Conservation (phyloP, 2,329 filamentous ascomycete species). For the Alternaria brassicicola region DNA sequence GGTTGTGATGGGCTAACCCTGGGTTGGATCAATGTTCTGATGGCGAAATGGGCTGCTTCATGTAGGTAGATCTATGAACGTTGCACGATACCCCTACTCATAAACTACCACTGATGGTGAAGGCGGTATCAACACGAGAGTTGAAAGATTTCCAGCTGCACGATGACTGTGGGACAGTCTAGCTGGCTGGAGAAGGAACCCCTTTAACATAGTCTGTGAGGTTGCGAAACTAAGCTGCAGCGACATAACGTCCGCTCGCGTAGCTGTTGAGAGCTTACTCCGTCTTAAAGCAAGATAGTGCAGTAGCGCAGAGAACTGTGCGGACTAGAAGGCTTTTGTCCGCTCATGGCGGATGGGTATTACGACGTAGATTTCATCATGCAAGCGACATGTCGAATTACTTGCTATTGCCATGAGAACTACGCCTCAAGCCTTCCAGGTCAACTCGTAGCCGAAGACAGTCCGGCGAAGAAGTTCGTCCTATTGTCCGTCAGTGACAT, state of each 20-base stretch:
- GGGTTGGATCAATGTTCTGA: no score
- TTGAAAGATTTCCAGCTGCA: not conserved
- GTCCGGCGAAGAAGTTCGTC: conserved; percentile 82
- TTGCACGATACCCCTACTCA: not conserved
- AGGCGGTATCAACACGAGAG: not conserved
- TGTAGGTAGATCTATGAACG: not conserved
- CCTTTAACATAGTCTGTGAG: not conserved
- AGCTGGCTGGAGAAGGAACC: not conserved
- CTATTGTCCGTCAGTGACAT: conserved; percentile 39
- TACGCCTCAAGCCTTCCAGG: conserved; percentile 57
- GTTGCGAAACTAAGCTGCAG: not conserved
- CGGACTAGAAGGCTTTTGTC: not conserved
- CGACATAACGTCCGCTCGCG: not conserved
- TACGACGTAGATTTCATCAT: not conserved
- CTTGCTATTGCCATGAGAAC: not conserved
- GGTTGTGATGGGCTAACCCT: no score
- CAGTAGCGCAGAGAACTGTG: not conserved
- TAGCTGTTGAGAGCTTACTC: not conserved
- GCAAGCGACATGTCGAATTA: not conserved
- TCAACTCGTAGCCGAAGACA: conserved; percentile 77
- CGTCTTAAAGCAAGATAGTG: not conserved
- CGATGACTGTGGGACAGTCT: not conserved
- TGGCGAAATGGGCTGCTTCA: not conserved
- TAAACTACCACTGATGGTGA: not conserved
- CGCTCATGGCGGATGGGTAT: not conserved